These are phyloP conservation scores for Geosmithia flava DNA, from an alignment of 2,329 filamentous ascomycete genomes.

Conservation along the genomic window DNA sequence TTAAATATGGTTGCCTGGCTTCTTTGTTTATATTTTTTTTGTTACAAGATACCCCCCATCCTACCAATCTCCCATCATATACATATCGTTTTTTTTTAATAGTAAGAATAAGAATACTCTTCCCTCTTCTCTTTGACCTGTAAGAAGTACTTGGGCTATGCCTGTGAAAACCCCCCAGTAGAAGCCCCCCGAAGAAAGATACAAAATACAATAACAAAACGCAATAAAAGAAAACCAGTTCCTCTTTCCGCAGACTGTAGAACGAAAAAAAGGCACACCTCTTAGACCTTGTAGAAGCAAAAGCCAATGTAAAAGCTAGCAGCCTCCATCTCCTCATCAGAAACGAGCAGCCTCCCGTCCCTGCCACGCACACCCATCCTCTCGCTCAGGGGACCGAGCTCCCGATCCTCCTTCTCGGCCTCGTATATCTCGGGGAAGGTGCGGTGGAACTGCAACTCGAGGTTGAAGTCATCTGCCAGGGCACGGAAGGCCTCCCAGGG, in stretches of 20 bases:
- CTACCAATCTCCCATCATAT: not conserved
- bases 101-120: conserved; percentile 3
- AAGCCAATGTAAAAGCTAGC: conserved; percentile 87
- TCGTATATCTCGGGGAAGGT: conserved; percentile 86
- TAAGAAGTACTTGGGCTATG: too few relatives aligned
- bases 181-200: too few relatives aligned
- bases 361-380: conserved; percentile 86
- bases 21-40: not conserved
- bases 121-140: not conserved
- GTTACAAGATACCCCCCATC: not conserved
- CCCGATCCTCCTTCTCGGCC: conserved; percentile 73
- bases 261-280: too few relatives aligned
- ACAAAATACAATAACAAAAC: too few relatives aligned
- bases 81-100: not conserved
- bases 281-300: conserved; percentile 87
- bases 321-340: conserved; percentile 83
- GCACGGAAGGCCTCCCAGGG: conserved; percentile 97
- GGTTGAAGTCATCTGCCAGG: conserved; percentile 89
- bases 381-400: conserved; percentile 75
- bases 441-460: conserved; percentile 90
- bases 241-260: not conserved
- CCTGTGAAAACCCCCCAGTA: too few relatives aligned
- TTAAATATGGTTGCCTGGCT: not conserved
- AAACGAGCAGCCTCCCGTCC: conserved; percentile 56
- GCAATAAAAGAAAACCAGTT: too few relatives aligned